phyloP scores from a whole-genome alignment of 495 filamentous ascomycete species.

The Oleoguttula mirabilis region DNA sequence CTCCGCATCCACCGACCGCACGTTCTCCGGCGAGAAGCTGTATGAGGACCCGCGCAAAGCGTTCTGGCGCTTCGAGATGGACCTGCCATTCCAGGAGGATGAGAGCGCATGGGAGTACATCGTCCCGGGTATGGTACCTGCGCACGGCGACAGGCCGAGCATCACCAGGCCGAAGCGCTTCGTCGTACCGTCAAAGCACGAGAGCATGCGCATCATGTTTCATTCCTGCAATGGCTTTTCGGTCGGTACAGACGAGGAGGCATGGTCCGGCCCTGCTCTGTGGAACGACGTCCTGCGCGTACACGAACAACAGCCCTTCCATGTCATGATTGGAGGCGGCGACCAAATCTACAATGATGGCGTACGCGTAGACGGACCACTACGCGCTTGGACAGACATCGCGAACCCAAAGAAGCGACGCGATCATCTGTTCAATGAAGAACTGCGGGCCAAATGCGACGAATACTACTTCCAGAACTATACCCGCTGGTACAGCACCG shows the following conservation, averaged over 20 bases:
- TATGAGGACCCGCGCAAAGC: slow-evolving; percentile 65
- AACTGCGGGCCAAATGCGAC: slow-evolving; percentile 65
- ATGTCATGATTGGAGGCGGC: slow-evolving; percentile 91
- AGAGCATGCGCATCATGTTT: slow-evolving; percentile 94
- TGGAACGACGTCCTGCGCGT: slow-evolving; percentile 84
- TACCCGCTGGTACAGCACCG: slow-evolving; percentile 68
- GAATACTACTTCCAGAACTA: slow-evolving; percentile 88
- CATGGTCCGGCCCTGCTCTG: slow-evolving; percentile 66
- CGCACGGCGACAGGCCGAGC: slow-evolving; percentile 34
- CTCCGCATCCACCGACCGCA: slow-evolving; percentile 6
- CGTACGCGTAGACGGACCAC: slow-evolving; percentile 68
- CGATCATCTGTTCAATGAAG: slow-evolving; percentile 61
- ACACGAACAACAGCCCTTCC: slow-evolving; percentile 60
- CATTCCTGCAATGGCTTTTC: slow-evolving; percentile 95
- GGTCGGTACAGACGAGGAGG: slow-evolving; percentile 77
- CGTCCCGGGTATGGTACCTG: slow-evolving; percentile 38
- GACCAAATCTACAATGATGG: slow-evolving; percentile 95
- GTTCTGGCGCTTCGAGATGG: slow-evolving; percentile 70
- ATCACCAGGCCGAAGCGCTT: slow-evolving; percentile 34
- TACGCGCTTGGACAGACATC: slow-evolving; percentile 71
- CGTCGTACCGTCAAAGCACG: slow-evolving; percentile 59
- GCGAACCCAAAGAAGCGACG: slow-evolving; percentile 69
- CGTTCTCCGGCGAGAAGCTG: slow-evolving; percentile 49
- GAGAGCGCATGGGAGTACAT: slow-evolving; percentile 52
- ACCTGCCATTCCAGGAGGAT: slow-evolving; percentile 41